Base-by-base conservation (phyloP, 2,329 filamentous ascomycete genomes). In the Aspergillus melleus region DNA sequence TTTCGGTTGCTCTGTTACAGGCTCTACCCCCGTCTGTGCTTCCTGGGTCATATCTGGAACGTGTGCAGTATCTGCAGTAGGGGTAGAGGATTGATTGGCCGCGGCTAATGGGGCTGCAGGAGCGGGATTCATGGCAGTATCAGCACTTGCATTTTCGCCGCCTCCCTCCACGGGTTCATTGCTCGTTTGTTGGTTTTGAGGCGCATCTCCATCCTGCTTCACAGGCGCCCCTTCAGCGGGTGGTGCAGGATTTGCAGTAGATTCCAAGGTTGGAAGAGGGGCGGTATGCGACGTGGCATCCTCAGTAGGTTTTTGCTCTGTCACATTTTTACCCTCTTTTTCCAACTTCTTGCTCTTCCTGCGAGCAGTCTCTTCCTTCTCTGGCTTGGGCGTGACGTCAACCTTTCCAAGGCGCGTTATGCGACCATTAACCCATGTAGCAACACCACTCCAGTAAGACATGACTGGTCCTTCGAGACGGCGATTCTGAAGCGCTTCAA, bases 391-490 rank as follows among this genome's bases (percentile, higher is more conserved):
- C 16, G 68, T 70, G 44, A 78, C 70, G 42, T 89, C 82, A 63
- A 84, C 81, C 66, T 85, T 88, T 46, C 91, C 90, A 44, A 92
- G 84, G 62, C 86, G 84, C 70, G 86, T 88, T 70, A 93, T 80
- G 72, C 88, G 90, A 24, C 89, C 90, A 68, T 91, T 88, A 57
- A 89, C 83, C 84, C 91, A 94, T 68, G 91, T 86, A 36, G 90
- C 90, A 63, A 91, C 85, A n/a, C 94, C 95, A 74, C 93, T 98
- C 89, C 93, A 97, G 75, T 90, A 94, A 2, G 91, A 91, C 47
- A 97, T 88, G 11, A 97, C 91, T 0, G 95, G 92, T 0, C 95
- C 95, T 56, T 94, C 88, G 9, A 98, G 83, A 54, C 90, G 91
- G 52, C 93, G 87, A 73, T 92, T 91, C 69, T 96, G 90, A 67